phyloP scores from a whole-genome alignment of 2,329 filamentous ascomycete genomes.

The Phyllachora maydis region DNA sequence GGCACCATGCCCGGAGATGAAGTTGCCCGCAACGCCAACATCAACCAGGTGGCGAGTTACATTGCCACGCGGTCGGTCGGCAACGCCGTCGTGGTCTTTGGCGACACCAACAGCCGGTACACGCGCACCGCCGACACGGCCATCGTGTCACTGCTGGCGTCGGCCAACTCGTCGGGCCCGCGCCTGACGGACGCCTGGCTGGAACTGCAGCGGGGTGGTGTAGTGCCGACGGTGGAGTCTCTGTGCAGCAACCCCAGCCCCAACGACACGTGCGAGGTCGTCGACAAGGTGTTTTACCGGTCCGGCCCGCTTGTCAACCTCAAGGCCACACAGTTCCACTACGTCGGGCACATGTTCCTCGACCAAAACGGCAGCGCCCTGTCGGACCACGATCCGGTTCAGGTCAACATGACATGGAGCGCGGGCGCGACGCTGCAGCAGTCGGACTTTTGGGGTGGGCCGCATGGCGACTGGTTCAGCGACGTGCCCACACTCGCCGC shows the following conservation, averaged over 20 bases:
- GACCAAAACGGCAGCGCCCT: conserved; percentile 33
- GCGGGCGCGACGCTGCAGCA: conserved; percentile 16
- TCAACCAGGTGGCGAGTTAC: conserved; percentile 36
- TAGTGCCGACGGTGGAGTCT: conserved; percentile 19
- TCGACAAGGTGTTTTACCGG: conserved; percentile 47
- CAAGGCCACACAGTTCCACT: conserved; percentile 26
- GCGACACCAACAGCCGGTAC: conserved; percentile 47
- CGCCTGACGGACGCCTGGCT: conserved; percentile 39
- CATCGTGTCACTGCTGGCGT: conserved; percentile 25
- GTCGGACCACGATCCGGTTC: conserved; percentile 43
- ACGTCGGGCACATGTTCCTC: conserved; percentile 34
- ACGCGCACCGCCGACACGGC: conserved; percentile 31
- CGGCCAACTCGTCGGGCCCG: no score
- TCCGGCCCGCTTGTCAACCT: conserved; percentile 23
- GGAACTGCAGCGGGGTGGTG: conserved; percentile 24
- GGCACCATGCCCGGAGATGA: conserved; percentile 31
- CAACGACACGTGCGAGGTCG: conserved; percentile 35
- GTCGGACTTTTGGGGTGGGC: conserved; percentile 24
- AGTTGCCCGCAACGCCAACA: conserved; percentile 32
- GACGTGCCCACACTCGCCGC: conserved; percentile 21
- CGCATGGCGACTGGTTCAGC: conserved; percentile 31
- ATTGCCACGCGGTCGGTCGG: conserved; percentile 33
- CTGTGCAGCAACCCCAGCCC: conserved; percentile 37
- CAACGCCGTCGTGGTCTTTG: conserved; percentile 41
- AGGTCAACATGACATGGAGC: conserved; percentile 28